Evolutionary conservation across 2,329 filamentous ascomycete species (phyloP).

Genomic region (Colletotrichum sp.): DNA sequence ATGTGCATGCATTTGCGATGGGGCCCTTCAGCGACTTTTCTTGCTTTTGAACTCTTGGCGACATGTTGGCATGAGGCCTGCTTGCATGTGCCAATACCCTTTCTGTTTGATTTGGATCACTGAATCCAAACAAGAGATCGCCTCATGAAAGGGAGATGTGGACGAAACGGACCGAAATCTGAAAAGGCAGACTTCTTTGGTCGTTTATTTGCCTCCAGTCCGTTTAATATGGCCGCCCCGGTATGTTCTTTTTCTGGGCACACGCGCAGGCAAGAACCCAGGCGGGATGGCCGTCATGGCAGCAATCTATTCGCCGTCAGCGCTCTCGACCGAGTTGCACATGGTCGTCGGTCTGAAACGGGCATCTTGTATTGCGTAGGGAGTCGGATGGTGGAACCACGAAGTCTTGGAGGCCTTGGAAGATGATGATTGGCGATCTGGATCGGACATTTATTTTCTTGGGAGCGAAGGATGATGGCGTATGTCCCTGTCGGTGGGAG

Average conservation of each 20-base stretch:
- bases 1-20: background rate
- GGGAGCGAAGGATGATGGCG: background rate
- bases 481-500: background rate
- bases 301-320: slow-evolving; percentile 1
- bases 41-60: background rate
- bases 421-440: background rate
- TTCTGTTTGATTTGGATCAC: background rate
- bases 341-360: background rate
- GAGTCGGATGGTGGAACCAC: background rate
- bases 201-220: background rate
- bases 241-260: background rate
- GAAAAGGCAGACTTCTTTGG: background rate
- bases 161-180: background rate
- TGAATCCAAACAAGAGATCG: background rate
- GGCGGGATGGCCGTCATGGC: background rate
- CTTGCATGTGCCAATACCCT: background rate
- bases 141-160: background rate
- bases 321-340: background rate
- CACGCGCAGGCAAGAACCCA: background rate
- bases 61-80: background rate
- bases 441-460: background rate
- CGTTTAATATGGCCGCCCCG: background rate
- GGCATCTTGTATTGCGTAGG: background rate
- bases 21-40: background rate
- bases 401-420: background rate